Evolutionary conservation across 805 yeast genomes (phyloP).

Genomic region (Groenewaldozyma tartarivorans): DNA sequence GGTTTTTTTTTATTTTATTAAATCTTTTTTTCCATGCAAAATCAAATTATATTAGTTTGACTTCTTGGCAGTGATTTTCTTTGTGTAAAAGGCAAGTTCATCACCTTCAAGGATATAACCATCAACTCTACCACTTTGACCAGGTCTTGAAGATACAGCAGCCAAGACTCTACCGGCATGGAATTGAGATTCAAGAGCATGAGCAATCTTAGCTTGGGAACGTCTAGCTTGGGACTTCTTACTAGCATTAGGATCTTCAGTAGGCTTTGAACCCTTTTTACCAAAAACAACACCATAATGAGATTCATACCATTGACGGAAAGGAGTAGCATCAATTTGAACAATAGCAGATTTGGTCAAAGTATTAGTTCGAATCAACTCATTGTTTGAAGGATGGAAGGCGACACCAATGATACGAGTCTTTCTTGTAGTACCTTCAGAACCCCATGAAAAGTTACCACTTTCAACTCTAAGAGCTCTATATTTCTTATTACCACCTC

Average conservation of each 20-base stretch:
- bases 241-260: conserved; percentile 42
- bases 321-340: conserved; percentile 99
- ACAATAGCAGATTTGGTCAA: conserved; percentile 98
- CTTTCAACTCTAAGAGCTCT: conserved; percentile 99
- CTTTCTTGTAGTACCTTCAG: conserved; percentile 97
- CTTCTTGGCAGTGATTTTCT: conserved; percentile 99
- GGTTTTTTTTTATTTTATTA: background rate
- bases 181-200: conserved; percentile 92
- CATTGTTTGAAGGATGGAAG: conserved; percentile 99
- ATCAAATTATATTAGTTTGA: conserved; percentile 32
- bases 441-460: conserved; percentile 98
- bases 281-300: conserved; percentile 94
- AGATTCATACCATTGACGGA: conserved; percentile 98
- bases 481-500: conserved; percentile 99
- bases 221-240: conserved; percentile 94
- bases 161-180: conserved; percentile 99
- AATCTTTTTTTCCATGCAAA: conserved; percentile 1
- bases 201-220: conserved; percentile 72
- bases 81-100: conserved; percentile 99
- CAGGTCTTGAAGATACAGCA: conserved; percentile 98
- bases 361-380: conserved; percentile 99
- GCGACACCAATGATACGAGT: conserved; percentile 97
- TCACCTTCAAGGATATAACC: conserved; percentile 99
- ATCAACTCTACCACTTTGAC: conserved; percentile 99
- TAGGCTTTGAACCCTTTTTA: conserved; percentile 54